Evolutionary conservation across 768 basidiomycete species (phyloP), one percentile per base, ranked within the genome.

Genomic region (Guyanaporus albipodus): DNA sequence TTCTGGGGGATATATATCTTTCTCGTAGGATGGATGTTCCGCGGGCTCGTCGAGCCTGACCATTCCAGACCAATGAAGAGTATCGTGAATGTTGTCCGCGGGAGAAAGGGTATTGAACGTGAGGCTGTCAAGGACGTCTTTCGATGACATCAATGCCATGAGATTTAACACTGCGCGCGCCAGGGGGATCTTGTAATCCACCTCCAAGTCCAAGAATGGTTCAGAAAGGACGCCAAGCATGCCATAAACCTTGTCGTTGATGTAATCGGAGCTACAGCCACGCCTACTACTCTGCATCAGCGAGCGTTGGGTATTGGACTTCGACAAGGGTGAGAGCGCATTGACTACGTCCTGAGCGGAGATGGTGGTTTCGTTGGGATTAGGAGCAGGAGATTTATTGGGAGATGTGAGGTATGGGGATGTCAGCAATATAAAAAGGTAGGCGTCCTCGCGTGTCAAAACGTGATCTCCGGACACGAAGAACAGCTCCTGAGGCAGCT

Each of bases 121-220:
- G 38, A 50, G 49, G 10, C 44, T 46, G 38, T 50, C 49, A 28
- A 50, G 49, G 11, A 47, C 11, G 15, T 47, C 44, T 0, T 46
- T 39, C 10, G 45, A 8, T 2, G 44, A 31, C 44, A 49, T 49
- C 32, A 49, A 34, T 18, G 4, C 3, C 44, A 47, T 50, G 31
- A 50, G 44, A 23, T 47, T 24, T 26, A 39, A 22, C 24, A 50
- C 24, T 18, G 22, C 27, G 5, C 24, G 22, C 10, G 21, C 8
- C 2, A 38, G 26, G 1, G 15, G n/a, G 26, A n/a, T 32, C 4
- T 18, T 12, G 17, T 51, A 49, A 14, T 49, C 36, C 36, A n/a
- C 33, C 4, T 22, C 8, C 21, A 52, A 10, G n/a, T 19, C 15
- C 3, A 29, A 24, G 15, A 34, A 17, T 26, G 31, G 14, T 18